These are phyloP conservation scores for Talaromyces thailandensis DNA, from an alignment of 495 filamentous ascomycete species.

Conservation along the genomic window DNA sequence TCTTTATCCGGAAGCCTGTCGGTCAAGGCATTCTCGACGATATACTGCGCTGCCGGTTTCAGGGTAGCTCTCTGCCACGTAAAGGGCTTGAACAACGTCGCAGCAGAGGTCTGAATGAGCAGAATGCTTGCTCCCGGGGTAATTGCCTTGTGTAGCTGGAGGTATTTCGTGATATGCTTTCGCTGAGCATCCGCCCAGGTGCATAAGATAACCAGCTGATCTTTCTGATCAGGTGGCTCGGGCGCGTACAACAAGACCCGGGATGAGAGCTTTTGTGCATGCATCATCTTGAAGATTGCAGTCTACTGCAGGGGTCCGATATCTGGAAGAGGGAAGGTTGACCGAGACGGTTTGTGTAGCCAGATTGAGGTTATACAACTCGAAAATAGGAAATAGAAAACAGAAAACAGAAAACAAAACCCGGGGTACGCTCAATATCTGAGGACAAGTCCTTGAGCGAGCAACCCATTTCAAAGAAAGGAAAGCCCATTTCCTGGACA, in stretches of 20 bases:
- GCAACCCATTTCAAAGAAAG: background rate
- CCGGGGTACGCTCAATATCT: background rate
- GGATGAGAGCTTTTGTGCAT: constrained; percentile 3
- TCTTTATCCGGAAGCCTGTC: background rate
- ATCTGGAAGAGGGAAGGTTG: background rate
- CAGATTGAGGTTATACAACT: background rate
- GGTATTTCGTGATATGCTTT: constrained; percentile 26
- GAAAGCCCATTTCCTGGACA: background rate
- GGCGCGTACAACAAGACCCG: constrained; percentile 12
- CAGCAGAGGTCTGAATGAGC: constrained; percentile 12
- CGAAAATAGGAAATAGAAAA: background rate
- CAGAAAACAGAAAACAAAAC: background rate
- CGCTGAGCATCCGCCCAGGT: constrained; percentile 19
- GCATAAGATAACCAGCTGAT: constrained; percentile 19
- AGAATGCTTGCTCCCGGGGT: constrained; percentile 18
- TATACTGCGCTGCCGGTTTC: constrained; percentile 8
- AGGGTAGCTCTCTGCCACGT: constrained; percentile 6
- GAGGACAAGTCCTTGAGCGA: background rate
- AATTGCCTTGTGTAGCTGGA: constrained; percentile 11
- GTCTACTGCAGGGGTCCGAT: background rate
- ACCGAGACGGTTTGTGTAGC: background rate
- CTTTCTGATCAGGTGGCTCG: constrained; percentile 3
- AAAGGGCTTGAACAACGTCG: constrained; percentile 9
- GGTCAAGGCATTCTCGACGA: constrained; percentile 5
- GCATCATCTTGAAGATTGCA: background rate